Base-by-base conservation (phyloP, 106 monocot species). In the Hemerocallis citrina region DNA sequence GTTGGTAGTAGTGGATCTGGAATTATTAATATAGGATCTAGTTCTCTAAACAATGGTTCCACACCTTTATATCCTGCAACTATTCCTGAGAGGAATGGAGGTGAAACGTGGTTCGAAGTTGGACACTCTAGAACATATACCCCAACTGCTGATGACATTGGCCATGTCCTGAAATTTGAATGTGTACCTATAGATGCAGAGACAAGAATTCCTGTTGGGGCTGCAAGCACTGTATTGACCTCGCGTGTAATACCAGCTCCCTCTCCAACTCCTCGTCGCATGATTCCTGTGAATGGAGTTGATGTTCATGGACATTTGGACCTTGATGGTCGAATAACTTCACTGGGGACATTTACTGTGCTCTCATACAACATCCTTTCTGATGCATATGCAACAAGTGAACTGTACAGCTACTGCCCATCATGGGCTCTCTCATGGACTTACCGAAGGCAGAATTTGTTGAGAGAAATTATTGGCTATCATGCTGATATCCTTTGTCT, bases 401-500 rank as follows among this genome's bases (percentile, higher is more conserved):
- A 92, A 39, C 27, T 37, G 45, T 92, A 92, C 41, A 85, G 85
- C 63, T 92, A 99, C 63, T 99, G 98, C 71, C 98, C 98, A 24
- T 74, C 92, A 21, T 99, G 98, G 98, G 98, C 98, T 10, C 92
- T 99, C 38, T 75, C 92, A 21, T 99, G 98, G 98, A 57, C 79
- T 22, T 99, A 99, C 52, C 85, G 98, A 37, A 80, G 79, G 34
- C 92, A 99, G 38, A 99, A 99, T 76, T 76, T 99, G 75, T 75
- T 99, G 35, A 65, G 92, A 13, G 98, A 99, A 73, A 92, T 99
- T 55, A 66, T 88, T 60, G 92, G 88, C 30, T 99, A 99, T 65
- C 88, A 88, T 71, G 92, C 92, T 63, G 98, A 99, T 27, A 99
- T 99, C 15, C 75, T 99, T 60, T 99, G 98, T 75, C 92, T 99